Conservation (phyloP, 2,329 filamentous ascomycete genomes). For the Arthrobotrys sinensis region DNA sequence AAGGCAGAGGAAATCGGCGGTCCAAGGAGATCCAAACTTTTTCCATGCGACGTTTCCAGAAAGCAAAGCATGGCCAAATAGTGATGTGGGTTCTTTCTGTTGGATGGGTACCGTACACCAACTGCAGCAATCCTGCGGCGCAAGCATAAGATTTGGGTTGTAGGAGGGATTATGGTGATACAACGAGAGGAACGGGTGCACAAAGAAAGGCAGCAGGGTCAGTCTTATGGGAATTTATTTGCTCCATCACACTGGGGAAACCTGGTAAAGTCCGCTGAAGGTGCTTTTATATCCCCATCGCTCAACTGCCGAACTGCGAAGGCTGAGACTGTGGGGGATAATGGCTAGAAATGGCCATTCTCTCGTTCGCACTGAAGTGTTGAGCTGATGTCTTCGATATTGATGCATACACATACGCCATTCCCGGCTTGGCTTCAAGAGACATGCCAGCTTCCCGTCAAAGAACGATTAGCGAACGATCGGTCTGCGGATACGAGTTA, state of each 20-base stretch:
- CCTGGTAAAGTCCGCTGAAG: neutral
- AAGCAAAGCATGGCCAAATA: neutral
- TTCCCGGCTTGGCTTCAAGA: conserved; percentile 46
- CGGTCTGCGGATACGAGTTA: conserved; percentile 34
- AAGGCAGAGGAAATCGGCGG: neutral
- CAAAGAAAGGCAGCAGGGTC: conserved; percentile 10
- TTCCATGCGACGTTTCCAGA: conserved; percentile 16
- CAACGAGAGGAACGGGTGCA: conserved; percentile 13
- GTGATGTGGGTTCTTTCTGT: conserved; percentile 42
- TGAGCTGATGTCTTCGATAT: conserved; percentile 34
- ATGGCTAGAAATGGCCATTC: neutral
- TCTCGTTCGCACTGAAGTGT: conserved; percentile 22
- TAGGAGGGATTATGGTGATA: conserved; percentile 21
- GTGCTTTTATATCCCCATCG: neutral
- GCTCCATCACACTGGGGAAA: neutral
- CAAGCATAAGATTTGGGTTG: conserved; percentile 5
- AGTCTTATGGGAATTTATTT: conserved; percentile 6
- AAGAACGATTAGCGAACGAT: conserved; percentile 49
- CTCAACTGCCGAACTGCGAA: conserved; percentile 17
- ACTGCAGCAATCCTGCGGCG: conserved; percentile 18
- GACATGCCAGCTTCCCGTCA: conserved; percentile 23
- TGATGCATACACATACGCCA: conserved; percentile 13
- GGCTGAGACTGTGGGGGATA: neutral
- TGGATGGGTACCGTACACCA: conserved; percentile 24
- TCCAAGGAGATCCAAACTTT: conserved; percentile 3